Base-by-base conservation (phyloP, 495 filamentous ascomycete species). In the Physcia stellaris region DNA sequence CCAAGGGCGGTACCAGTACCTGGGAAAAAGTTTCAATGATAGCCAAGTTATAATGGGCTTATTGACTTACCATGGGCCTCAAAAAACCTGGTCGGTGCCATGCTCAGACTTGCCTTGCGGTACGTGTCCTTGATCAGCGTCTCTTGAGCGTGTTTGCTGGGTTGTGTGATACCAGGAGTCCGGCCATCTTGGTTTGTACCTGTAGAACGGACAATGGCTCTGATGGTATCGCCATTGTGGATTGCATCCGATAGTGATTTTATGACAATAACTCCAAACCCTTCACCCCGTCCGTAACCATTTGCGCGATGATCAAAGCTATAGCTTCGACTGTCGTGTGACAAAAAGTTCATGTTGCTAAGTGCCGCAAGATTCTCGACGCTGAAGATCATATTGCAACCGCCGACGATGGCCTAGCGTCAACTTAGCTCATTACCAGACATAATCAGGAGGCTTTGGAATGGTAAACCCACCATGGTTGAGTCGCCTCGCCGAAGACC, bases 201-300 rank as follows among this genome's bases (percentile, higher is more conserved):
- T 16, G 55, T 59, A 13, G 17, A 45, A 4, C 56, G 46, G n/a
- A 64, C 48, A 7, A 64, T 37, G 4, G 58, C 63, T 4, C 61
- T 55, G 19, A 71, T 62, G 0, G 52, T 47, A 46, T 70, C 62
- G 45, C 53, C 15, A 21, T 64, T 56, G 13, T 41, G 36, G 1
- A 68, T 33, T 0, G 66, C 66, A 9, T 46, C 48, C 4, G 41
- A 17, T 10, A 66, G 33, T 3, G 48, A 57, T 39, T 67, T 67
- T 6, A 70, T 36, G 6, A 63, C 42, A 1, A 71, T 20, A 5
- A 55, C 47, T 0, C 52, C 60, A 7, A 61, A 43, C 0, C 64
- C 66, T 42, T 68, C 66, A 0, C 66, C 63, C 10, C 64, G 49
- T 2, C 47, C 58, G 43, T 61, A 68, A 0, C 64, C 65, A 37